phyloP scores from a whole-genome alignment of 805 yeast genomes.

The Isabelozyma rhagii region DNA sequence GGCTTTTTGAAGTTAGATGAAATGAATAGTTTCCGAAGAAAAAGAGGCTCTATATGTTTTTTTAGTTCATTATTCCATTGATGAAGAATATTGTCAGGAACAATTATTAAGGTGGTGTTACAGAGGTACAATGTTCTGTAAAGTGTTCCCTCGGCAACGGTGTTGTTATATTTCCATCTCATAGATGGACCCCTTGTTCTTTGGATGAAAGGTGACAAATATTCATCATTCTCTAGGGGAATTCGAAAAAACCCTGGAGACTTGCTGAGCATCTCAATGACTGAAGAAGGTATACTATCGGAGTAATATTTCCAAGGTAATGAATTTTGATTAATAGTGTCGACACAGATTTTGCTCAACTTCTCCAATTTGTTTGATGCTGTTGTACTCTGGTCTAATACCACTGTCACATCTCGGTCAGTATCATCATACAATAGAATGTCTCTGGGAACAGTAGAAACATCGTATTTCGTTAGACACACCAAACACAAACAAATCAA shows the following conservation, averaged over 20 bases:
- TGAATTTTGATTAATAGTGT: conserved; percentile 42
- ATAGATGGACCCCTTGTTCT: conserved; percentile 14
- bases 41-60: conserved; percentile 47
- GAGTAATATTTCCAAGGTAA: conserved; percentile 56
- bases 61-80: conserved; percentile 62
- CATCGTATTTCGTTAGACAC: conserved; percentile 52
- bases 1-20: conserved; percentile 28
- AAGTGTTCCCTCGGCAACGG: conserved; percentile 12
- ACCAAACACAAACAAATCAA: conserved; percentile 57
- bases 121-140: conserved; percentile 40
- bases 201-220: conserved; percentile 15
- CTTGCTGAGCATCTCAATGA: conserved; percentile 29
- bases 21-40: conserved; percentile 31
- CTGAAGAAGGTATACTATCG: conserved; percentile 42
- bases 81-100: conserved; percentile 63
- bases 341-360: conserved; percentile 39
- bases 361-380: not conserved
- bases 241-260: conserved; percentile 47
- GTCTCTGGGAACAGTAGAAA: conserved; percentile 43
- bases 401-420: not conserved
- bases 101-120: conserved; percentile 54
- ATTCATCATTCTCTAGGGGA: conserved; percentile 16
- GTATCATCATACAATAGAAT: conserved; percentile 12
- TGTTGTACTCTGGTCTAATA: too few relatives aligned
- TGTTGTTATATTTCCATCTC: conserved; percentile 10